A percentile compares a stretch with the other conserved stretches of the same genome.
These are phyloP conservation scores for Xylariaceae sp. DNA, from an alignment of 2,329 filamentous ascomycete genomes.

Conservation along the genomic window DNA sequence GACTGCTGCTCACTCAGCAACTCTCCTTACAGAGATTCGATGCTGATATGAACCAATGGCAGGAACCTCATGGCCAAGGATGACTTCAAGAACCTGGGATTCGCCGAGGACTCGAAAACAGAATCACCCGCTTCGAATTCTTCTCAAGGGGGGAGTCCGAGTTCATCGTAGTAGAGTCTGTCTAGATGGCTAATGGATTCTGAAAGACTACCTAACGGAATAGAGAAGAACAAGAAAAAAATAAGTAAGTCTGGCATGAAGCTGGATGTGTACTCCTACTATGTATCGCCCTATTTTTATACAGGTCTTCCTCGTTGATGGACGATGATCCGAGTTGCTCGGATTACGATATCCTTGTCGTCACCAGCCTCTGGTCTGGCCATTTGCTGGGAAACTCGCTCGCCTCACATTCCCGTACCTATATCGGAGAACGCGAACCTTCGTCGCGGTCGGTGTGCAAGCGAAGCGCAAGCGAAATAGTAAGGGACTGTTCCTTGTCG, in stretches of 20 bases:
- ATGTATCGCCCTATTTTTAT: neutral
- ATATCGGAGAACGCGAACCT: neutral
- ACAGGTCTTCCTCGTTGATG: neutral
- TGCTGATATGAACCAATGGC: neutral
- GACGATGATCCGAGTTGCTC: neutral
- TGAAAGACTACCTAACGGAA: conserved; percentile 7
- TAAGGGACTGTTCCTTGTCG: neutral
- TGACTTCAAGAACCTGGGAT: conserved; percentile 90
- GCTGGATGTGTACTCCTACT: conserved; percentile 6
- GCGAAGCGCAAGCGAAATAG: neutral
- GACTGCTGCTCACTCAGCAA: neutral
- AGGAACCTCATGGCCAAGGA: conserved; percentile 96
- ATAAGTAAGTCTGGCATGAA: conserved; percentile 1
- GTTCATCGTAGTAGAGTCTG: conserved; percentile 17
- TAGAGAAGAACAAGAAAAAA: conserved; percentile 20
- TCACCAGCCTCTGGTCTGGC: neutral
- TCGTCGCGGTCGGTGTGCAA: neutral
- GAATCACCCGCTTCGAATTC: conserved; percentile 19
- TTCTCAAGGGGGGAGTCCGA: conserved; percentile 30
- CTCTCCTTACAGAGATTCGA: neutral
- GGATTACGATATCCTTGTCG: neutral
- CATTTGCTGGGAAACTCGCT: neutral
- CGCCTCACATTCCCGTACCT: neutral
- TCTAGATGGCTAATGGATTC: neutral
- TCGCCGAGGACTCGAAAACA: conserved; percentile 41